Evolutionary conservation across 192 early-diverging fungal genomes (phyloP), one percentile per base, ranked within the genome.

Genomic region (Coemansia asiatica): DNA sequence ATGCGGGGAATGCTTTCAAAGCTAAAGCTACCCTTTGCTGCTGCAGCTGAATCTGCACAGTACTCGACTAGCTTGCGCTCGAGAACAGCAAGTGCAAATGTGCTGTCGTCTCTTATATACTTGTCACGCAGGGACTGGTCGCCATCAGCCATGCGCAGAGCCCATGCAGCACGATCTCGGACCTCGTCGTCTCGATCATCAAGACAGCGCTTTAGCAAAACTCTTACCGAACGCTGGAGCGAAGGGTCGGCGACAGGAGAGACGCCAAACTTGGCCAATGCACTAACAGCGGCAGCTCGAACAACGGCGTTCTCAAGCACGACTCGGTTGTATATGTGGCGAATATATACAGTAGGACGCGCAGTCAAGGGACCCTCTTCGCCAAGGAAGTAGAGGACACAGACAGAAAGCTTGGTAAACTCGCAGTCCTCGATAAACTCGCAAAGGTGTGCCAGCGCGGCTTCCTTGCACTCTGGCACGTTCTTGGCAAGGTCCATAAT

Each of bases 371-470:
- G 97, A 1, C 97, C 96, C 71, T 97, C 94, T 6, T 91, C 83
- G 55, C 97, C 97, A 33, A 99, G 83, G 40, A 99, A 84, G 81
- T 98, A 91, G 56, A 99, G 82, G 64, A 98, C 94, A 53, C 95
- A 90, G 57, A 99, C 96, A n/a, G 96, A 95, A 6, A 99, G 86
- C 81, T 99, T 98, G 18, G 93, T 93, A 76, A 95, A 99, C 75
- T 99, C 97, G 79, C 97, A 99, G 72, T 99, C 97, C 73, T 99
- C 97, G 70, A 99, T 99, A 63, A 99, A 98, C 84, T 99, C 97
- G 78, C 97, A 99, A 54, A 99, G 84, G 64, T 98, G 93, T 10
- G 91, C 90, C 51, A 99, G 85, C 40, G 95, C 97, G 36, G 89
- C 83, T 66, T 99, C 97, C 72, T 93, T 95, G 71, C 91, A 92